These are phyloP conservation scores for Metarhizium rileyi DNA, from an alignment of 2,329 filamentous ascomycete species.

Conservation along the genomic window DNA sequence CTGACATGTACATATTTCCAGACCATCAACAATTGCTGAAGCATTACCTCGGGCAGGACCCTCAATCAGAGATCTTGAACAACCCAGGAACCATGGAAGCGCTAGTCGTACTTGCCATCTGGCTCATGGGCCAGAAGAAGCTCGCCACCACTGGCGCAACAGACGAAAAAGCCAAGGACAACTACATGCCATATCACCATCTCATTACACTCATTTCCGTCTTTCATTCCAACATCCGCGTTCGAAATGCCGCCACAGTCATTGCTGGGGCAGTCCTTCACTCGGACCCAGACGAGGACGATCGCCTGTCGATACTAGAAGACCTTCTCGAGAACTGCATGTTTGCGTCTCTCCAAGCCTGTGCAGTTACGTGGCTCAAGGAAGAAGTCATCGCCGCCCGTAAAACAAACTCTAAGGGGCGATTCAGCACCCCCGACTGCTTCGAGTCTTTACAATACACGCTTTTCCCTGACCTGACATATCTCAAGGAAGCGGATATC, in stretches of 20 bases:
- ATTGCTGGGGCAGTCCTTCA: slow-evolving; percentile 47
- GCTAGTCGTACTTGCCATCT: slow-evolving; percentile 49
- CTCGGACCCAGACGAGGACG: slow-evolving; percentile 47
- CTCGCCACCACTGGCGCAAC: slow-evolving; percentile 20
- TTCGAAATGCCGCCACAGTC: slow-evolving; percentile 44
- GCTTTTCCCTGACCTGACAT: slow-evolving; percentile 48
- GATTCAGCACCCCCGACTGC: slow-evolving; percentile 44
- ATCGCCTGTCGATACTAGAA: slow-evolving; percentile 51
- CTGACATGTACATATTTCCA: slow-evolving; percentile 49
- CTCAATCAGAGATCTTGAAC: slow-evolving; percentile 36
- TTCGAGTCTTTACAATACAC: slow-evolving; percentile 52
- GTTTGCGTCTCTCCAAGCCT: slow-evolving; percentile 52
- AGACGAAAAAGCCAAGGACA: slow-evolving; percentile 21
- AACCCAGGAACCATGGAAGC: slow-evolving; percentile 49
- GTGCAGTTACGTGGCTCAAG: slow-evolving; percentile 52
- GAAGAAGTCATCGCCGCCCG: slow-evolving; percentile 47
- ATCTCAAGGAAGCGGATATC: slow-evolving; percentile 31
- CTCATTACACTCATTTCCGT: slow-evolving; percentile 46
- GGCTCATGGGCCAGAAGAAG: slow-evolving; percentile 42
- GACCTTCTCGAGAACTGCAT: slow-evolving; percentile 58
- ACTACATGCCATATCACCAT: slow-evolving; percentile 53
- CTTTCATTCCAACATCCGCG: slow-evolving; percentile 44
- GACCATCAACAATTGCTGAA: slow-evolving; percentile 46
- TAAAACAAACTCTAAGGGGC: slow-evolving; percentile 20
- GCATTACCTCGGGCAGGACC: slow-evolving; percentile 41